Conservation (phyloP, 2,329 filamentous ascomycete species). For the Sporothrix schenckii region DNA sequence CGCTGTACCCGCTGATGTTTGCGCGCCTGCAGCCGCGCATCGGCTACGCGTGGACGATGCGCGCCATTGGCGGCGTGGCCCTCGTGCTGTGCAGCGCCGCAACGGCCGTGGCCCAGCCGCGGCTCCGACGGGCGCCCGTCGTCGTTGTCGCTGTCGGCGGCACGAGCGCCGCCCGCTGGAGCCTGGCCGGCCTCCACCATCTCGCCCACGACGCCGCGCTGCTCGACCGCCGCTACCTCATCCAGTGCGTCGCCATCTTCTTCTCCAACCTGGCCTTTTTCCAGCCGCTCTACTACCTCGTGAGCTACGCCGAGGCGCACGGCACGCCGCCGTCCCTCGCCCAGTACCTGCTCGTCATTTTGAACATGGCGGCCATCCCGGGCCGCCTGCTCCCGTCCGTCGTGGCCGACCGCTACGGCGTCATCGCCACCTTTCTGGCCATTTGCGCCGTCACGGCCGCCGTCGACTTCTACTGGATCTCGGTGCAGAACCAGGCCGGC, state of each 20-base stretch:
- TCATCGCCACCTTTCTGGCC: slow-evolving; percentile 42
- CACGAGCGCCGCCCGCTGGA: background rate
- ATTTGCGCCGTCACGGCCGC: slow-evolving; percentile 39
- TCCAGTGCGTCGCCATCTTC: slow-evolving; percentile 32
- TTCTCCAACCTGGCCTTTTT: slow-evolving; percentile 34
- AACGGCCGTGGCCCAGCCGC: slow-evolving; percentile 3
- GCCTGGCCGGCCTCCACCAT: slow-evolving; percentile 2
- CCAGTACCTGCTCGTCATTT: slow-evolving; percentile 41
- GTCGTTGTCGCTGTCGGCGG: no score
- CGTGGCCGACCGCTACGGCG: slow-evolving; percentile 42
- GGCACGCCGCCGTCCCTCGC: slow-evolving; percentile 27
- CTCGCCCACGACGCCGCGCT: slow-evolving; percentile 22
- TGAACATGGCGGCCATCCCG: slow-evolving; percentile 43
- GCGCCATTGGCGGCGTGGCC: slow-evolving; percentile 31
- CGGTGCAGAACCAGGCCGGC: slow-evolving; percentile 39
- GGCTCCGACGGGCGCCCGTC: background rate
- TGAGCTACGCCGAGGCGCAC: slow-evolving; percentile 31
- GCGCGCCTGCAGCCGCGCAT: slow-evolving; percentile 8
- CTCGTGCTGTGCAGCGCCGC: slow-evolving; percentile 23
- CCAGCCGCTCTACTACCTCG: slow-evolving; percentile 33
- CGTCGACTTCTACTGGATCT: slow-evolving; percentile 44
- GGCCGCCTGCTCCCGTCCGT: slow-evolving; percentile 42
- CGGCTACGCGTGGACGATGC: slow-evolving; percentile 33
- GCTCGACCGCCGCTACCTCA: slow-evolving; percentile 22
- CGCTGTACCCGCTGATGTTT: slow-evolving; percentile 33